Conservation (phyloP, 2,329 filamentous ascomycete species). For the Penicillium sp. region DNA sequence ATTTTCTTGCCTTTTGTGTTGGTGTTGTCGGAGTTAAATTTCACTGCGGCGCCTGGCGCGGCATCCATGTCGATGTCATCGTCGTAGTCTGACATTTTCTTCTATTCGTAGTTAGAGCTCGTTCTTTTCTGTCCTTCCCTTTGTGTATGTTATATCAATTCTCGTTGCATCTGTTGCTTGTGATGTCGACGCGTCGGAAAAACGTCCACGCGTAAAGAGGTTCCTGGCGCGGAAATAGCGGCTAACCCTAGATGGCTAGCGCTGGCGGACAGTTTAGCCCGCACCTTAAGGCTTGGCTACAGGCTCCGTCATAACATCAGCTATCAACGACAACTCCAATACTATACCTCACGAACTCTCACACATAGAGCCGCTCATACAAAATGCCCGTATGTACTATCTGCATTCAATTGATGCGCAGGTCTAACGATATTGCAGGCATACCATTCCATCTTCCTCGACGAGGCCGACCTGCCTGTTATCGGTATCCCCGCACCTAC, state of each 20-base stretch:
- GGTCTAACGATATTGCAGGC: slow-evolving; percentile 53
- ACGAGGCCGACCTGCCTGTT: slow-evolving; percentile 67
- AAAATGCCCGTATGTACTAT: slow-evolving; percentile 9
- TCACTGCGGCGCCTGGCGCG: slow-evolving; percentile 46
- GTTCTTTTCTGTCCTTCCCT: neutral
- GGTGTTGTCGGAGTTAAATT: slow-evolving; percentile 70
- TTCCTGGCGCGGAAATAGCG: slow-evolving; percentile 38
- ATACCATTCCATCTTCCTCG: slow-evolving; percentile 94
- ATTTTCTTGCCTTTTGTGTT: slow-evolving; percentile 81
- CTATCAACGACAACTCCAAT: neutral
- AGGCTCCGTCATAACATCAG: slow-evolving; percentile 12
- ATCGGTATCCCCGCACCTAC: slow-evolving; percentile 49
- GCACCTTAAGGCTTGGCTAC: neutral
- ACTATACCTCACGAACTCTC: slow-evolving; percentile 12
- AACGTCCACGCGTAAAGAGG: slow-evolving; percentile 35
- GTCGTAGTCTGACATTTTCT: slow-evolving; percentile 54
- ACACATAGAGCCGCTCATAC: slow-evolving; percentile 6
- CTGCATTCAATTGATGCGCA: neutral
- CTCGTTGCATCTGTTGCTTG: too few species aligned
- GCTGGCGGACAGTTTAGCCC: too few species aligned
- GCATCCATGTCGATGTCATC: slow-evolving; percentile 69
- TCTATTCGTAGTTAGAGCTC: too few species aligned
- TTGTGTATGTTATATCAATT: too few species aligned
- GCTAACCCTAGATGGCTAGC: slow-evolving; percentile 15
- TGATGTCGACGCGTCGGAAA: slow-evolving; percentile 25